A percentile compares a stretch with the other conserved stretches of the same genome.
Evolutionary conservation across 495 filamentous ascomycete species (phyloP).

Genomic region (Aspergillus coremiiformis): DNA sequence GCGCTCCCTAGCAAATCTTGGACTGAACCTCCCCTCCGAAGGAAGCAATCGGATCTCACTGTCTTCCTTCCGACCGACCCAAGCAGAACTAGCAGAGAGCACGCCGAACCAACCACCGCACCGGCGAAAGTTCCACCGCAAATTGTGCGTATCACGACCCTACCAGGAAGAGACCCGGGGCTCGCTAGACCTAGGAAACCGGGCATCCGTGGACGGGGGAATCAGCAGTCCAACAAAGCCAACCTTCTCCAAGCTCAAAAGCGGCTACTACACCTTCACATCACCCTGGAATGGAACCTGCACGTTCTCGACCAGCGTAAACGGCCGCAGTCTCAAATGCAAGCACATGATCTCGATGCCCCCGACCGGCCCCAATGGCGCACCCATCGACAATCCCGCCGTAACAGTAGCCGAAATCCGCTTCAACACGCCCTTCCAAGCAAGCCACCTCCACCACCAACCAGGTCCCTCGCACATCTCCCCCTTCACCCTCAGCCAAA

Average conservation of each 20-base stretch:
- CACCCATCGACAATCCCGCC: slow-evolving; percentile 24
- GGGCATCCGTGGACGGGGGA: slow-evolving; percentile 12
- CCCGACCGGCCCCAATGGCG: background rate
- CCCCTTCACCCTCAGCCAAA: slow-evolving; percentile 23
- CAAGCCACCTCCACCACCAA: slow-evolving; percentile 28
- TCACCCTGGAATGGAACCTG: slow-evolving; percentile 84
- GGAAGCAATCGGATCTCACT: slow-evolving; percentile 14
- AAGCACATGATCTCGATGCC: slow-evolving; percentile 54
- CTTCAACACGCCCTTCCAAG: slow-evolving; percentile 69
- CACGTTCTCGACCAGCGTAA: slow-evolving; percentile 69
- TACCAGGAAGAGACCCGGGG: slow-evolving; percentile 16
- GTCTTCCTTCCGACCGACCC: slow-evolving; percentile 12
- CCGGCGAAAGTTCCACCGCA: slow-evolving; percentile 34
- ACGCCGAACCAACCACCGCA: slow-evolving; percentile 11
- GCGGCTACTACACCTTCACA: slow-evolving; percentile 52
- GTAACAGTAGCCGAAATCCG: slow-evolving; percentile 74
- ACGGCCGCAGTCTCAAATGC: slow-evolving; percentile 69
- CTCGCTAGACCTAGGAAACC: slow-evolving; percentile 13
- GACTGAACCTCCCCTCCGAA: slow-evolving; percentile 25
- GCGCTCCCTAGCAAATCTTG: slow-evolving; percentile 24
- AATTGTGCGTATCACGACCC: slow-evolving; percentile 31
- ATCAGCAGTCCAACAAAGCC: slow-evolving; percentile 5
- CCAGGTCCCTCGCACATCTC: slow-evolving; percentile 21
- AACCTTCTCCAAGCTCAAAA: slow-evolving; percentile 32
- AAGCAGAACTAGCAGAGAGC: slow-evolving; percentile 8